Percentiles rank a stretch among this genome's conserved stretches.
phyloP scores from a whole-genome alignment of 331 rosid genomes.

The Phaseolus coccineus region DNA sequence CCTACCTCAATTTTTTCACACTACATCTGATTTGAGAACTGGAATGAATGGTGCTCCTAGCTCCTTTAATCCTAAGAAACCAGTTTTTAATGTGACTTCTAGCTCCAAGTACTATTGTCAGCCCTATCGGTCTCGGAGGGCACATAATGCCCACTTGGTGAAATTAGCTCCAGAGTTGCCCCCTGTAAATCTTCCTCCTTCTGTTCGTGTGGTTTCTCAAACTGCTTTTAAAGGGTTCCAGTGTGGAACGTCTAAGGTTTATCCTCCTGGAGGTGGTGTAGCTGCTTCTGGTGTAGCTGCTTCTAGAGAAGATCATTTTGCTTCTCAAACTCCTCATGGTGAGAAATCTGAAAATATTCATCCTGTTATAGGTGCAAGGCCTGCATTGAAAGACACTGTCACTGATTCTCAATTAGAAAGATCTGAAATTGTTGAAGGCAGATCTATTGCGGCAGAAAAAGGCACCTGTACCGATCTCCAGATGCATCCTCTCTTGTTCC shows the following conservation, averaged over 20 bases:
- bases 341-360: constrained; percentile 44
- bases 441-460: constrained; percentile 58
- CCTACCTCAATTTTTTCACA: constrained; percentile 54
- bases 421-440: constrained; percentile 53
- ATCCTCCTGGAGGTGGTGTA: constrained; percentile 54
- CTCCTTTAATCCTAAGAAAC: constrained; percentile 48
- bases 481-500: constrained; percentile 97
- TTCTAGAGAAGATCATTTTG: constrained; percentile 48
- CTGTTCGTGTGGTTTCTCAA: constrained; percentile 88
- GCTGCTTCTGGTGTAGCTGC: constrained; percentile 48
- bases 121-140: constrained; percentile 65
- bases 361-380: constrained; percentile 44
- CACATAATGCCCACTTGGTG: constrained; percentile 62
- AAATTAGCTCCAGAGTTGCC: constrained; percentile 92
- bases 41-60: constrained; percentile 51
- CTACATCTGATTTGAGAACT: constrained; percentile 53
- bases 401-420: constrained; percentile 50
- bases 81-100: constrained; percentile 48
- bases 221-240: constrained; percentile 70
- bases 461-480: constrained; percentile 67
- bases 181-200: constrained; percentile 93
- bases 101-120: constrained; percentile 57
- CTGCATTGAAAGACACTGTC: constrained; percentile 44
- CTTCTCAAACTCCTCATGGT: constrained; percentile 55
- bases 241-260: constrained; percentile 56